phyloP scores from a whole-genome alignment of 1,284 basidiomycete species.

The Pyrrhoderma lamaoense region DNA sequence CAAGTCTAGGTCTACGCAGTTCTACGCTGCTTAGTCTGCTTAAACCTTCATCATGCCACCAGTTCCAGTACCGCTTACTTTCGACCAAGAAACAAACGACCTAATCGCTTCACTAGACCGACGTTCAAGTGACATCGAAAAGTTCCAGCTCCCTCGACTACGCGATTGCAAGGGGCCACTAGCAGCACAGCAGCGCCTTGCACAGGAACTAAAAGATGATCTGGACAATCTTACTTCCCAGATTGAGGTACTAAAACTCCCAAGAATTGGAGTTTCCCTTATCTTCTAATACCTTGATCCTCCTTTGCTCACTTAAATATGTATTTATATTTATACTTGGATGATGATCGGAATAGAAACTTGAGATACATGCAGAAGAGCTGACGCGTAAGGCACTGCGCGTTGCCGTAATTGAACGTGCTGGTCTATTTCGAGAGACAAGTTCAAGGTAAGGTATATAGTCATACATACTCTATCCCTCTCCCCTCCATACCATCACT shows the following conservation, averaged over 20 bases:
- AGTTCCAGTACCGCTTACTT: constrained; percentile 51
- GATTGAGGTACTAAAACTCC: constrained; percentile 76
- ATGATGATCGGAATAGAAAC: constrained; percentile 34
- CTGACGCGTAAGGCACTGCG: constrained; percentile 50
- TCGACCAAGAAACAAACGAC: constrained; percentile 43
- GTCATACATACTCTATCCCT: no score
- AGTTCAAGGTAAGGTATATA: constrained; percentile 46
- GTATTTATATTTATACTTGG: background rate
- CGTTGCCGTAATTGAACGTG: constrained; percentile 42
- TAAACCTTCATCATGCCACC: constrained; percentile 28
- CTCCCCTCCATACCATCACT: background rate
- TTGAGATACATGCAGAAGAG: constrained; percentile 63
- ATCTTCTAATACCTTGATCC: background rate
- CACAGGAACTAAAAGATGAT: constrained; percentile 70
- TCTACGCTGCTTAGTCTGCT: no score
- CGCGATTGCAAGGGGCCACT: constrained; percentile 59
- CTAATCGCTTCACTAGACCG: constrained; percentile 48
- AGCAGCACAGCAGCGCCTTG: constrained; percentile 60
- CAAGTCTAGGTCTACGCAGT: no score
- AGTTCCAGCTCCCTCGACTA: constrained; percentile 72
- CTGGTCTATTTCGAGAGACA: constrained; percentile 39
- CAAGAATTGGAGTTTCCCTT: no score
- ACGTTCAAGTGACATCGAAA: constrained; percentile 53
- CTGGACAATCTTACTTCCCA: constrained; percentile 53
- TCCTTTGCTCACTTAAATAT: background rate